A percentile compares a stretch with the other conserved stretches of the same genome.
Conservation (phyloP, 169 alveolate genomes). For the Cryptosporidium ryanae region DNA sequence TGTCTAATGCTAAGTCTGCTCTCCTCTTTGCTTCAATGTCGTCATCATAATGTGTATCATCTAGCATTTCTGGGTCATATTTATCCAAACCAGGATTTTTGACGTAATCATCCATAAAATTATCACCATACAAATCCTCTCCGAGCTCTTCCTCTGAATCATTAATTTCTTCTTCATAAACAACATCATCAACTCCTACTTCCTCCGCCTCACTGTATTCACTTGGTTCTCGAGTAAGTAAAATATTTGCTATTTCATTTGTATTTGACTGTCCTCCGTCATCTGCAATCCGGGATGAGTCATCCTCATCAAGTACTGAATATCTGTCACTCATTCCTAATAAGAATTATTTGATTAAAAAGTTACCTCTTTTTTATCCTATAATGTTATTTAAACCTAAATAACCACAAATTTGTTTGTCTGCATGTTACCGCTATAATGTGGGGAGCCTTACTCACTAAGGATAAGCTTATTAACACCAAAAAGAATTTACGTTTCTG, state of each 20-base stretch:
- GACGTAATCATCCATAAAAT: constrained; percentile 56
- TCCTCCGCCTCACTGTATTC: constrained; percentile 73
- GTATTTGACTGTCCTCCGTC: constrained; percentile 13
- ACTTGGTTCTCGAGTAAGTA: constrained; percentile 66
- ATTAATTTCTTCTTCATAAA: constrained; percentile 49
- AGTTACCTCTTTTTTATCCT: background rate
- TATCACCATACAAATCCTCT: constrained; percentile 59
- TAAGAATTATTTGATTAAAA: background rate
- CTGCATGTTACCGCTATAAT: constrained; percentile 69
- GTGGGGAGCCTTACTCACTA: constrained; percentile 64
- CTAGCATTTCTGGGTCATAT: constrained; percentile 86
- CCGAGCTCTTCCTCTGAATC: constrained; percentile 73
- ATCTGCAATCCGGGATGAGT: constrained; percentile 4
- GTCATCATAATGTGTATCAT: constrained; percentile 85
- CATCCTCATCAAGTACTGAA: constrained; percentile 41
- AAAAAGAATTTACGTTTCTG: too few relatives aligned
- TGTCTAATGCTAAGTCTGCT: constrained; percentile 81
- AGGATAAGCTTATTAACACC: background rate
- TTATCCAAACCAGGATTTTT: constrained; percentile 78
- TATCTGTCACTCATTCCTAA: constrained; percentile 21
- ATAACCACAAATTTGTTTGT: background rate
- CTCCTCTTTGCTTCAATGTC: constrained; percentile 87
- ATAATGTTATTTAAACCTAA: background rate
- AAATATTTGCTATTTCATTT: constrained; percentile 52
- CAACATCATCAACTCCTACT: constrained; percentile 68